Base-by-base conservation (phyloP, 495 filamentous ascomycete species). In the Pseudotulostoma volvatum region DNA sequence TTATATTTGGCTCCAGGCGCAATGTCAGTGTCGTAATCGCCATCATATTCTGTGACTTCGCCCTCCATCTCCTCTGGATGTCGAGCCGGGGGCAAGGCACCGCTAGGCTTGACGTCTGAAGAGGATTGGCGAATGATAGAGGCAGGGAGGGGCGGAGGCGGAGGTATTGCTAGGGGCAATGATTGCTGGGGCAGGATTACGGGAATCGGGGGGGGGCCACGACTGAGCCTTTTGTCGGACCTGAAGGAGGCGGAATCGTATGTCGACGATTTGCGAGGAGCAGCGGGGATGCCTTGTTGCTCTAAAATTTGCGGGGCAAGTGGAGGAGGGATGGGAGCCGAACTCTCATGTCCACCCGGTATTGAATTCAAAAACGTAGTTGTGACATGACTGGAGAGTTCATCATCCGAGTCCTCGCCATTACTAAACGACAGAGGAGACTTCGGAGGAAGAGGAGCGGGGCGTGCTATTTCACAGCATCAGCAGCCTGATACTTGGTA, bases 21-120 rank as follows among this genome's bases (percentile, higher is more conserved):
- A 46, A 97, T 95, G 55, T 96, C 90, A 30, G 90, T 97, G 47
- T 96, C 90, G 54, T 97, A 96, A 52, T 96, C 90, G 14, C 87
- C 90, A 55, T 97, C 90, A 52, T 96, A 96, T 55, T 95, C 90
- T 1, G 83, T 93, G 25, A 84, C 65, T 51, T 90, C 86, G 32
- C 87, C 82, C 42, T 75, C 83, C 13, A 70, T 80, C 31, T 83
- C 79, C 19, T 75, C 70, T 30, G 67, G 60, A 17, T 56, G 56
- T 17, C 62, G 47, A 11, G 55, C 54, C 33, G 49, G 45, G 5
- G 23, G 23, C 11, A 28, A 28, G 37, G 45, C 46, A 37, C 49
- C 52, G 41, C 55, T 62, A 8, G 20, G 38, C 13, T 66, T 57
- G 38, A 58, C 62, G 43, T 84, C 71, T 31, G 65, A 64, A 15